These are phyloP conservation scores for Syncephalastrum contaminatum DNA, from an alignment of 371 early-diverging fungal genomes.

Conservation along the genomic window DNA sequence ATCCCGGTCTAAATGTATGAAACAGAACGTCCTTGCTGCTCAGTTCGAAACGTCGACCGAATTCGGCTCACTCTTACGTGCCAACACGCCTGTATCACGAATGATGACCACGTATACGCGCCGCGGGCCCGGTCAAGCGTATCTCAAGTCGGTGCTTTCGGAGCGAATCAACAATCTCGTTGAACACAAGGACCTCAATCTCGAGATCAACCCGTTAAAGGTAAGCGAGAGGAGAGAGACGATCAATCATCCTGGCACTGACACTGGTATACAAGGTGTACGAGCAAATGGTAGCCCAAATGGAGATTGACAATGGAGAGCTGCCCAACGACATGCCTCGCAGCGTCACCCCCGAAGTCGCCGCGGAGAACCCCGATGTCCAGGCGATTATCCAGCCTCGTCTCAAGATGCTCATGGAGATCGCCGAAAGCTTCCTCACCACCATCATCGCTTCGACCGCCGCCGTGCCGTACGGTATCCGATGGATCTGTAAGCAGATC, in stretches of 20 bases:
- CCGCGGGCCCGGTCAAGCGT: slow-evolving; percentile 94
- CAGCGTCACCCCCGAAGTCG: slow-evolving; percentile 79
- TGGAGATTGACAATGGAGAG: slow-evolving; percentile 62
- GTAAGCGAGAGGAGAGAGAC: slow-evolving; percentile 12
- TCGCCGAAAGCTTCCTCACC: slow-evolving; percentile 79
- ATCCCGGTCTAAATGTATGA: background rate
- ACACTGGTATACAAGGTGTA: slow-evolving; percentile 52
- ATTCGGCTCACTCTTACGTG: slow-evolving; percentile 85
- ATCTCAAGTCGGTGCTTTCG: slow-evolving; percentile 84
- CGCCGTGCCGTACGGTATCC: slow-evolving; percentile 91
- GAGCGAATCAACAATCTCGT: slow-evolving; percentile 80
- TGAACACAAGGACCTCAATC: slow-evolving; percentile 72
- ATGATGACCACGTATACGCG: slow-evolving; percentile 97
- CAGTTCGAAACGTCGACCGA: slow-evolving; percentile 91
- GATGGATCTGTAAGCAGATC: slow-evolving; percentile 99
- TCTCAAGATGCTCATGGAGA: slow-evolving; percentile 80
- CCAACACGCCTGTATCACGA: slow-evolving; percentile 94
- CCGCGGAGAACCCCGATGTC: slow-evolving; percentile 75
- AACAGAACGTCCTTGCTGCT: slow-evolving; percentile 80
- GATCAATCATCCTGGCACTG: too few relatives aligned
- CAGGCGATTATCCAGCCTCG: slow-evolving; percentile 82
- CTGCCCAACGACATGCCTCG: slow-evolving; percentile 64
- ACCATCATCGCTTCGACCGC: slow-evolving; percentile 82
- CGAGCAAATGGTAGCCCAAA: slow-evolving; percentile 82
- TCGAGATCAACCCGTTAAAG: slow-evolving; percentile 89